Evolutionary conservation across 2,329 filamentous ascomycete species (phyloP).

Genomic region (Colletotrichum tropicicola): DNA sequence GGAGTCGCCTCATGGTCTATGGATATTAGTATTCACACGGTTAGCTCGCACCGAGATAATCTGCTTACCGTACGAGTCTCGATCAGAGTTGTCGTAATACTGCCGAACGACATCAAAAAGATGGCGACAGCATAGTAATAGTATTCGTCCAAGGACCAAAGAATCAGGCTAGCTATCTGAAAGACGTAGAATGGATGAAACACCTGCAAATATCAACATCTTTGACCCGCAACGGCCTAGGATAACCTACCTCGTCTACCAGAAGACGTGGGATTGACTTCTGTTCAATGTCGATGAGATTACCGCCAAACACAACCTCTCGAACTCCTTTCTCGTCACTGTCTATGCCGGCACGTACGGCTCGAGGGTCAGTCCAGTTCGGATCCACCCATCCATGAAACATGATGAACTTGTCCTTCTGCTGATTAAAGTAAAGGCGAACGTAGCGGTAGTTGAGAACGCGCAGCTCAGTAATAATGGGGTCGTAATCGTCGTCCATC

Average conservation of each 20-base stretch:
- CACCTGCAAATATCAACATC: conserved; percentile 60
- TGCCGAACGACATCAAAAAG: conserved; percentile 92
- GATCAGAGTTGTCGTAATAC: conserved; percentile 87
- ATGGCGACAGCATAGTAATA: conserved; percentile 98
- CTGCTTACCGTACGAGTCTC: conserved; percentile 82
- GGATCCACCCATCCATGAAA: conserved; percentile 96
- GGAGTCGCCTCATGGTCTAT: conserved; percentile 86
- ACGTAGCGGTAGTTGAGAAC: conserved; percentile 94
- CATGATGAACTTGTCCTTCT: conserved; percentile 87
- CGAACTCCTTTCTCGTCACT: conserved; percentile 87
- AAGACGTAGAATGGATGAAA: conserved; percentile 99
- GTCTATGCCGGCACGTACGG: conserved; percentile 82
- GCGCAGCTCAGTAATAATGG: conserved; percentile 77
- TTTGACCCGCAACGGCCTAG: not conserved
- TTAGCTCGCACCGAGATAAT: not conserved
- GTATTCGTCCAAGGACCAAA: conserved; percentile 96
- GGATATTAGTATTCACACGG: conserved; percentile 7
- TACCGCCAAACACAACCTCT: conserved; percentile 87
- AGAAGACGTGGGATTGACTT: conserved; percentile 86
- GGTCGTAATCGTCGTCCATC: conserved; percentile 77
- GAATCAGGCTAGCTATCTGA: conserved; percentile 89
- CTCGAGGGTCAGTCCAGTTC: conserved; percentile 80
- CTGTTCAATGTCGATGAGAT: conserved; percentile 91
- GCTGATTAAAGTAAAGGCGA: conserved; percentile 88
- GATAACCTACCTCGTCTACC: conserved; percentile 77